Base-by-base conservation (phyloP, 1,284 basidiomycete species). In the Gomphus bonarii region DNA sequence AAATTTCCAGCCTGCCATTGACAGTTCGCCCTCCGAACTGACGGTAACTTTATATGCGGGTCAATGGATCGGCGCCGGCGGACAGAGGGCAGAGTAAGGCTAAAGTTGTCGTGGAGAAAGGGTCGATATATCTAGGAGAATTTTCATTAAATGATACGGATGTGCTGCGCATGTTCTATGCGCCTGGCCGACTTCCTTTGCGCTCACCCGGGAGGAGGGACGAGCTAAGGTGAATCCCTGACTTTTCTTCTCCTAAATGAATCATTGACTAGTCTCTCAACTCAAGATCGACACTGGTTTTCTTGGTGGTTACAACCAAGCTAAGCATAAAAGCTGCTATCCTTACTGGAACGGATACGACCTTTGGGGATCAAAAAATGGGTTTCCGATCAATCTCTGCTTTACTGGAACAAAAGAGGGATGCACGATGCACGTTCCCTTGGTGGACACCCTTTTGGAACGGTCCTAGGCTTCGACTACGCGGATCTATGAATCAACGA, bases 251-350 rank as follows among this genome's bases (percentile, higher is more conserved):
- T 52, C n/a, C 38, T 4, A 22, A 18, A 16, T 50, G 1, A 22
- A 20, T 16, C 2, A 48, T 16, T 55, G 3, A 36, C 2, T 16
- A n/a, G n/a, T n/a, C n/a, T n/a, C 12, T 8, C n/a, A 16, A 22
- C 3, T 33, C 30, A 64, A 57, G 16, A 31, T 65, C 22, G 63
- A 65, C 54, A 62, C 60, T 9, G 65, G 65, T 7, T 54, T 61
- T 7, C 61, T 61, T n/a, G n/a, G n/a, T 68, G 7, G 80, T 75
- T 46, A 79, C 66, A 60, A 79, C 66, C 57, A 80, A 76, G 30
- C 82, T 72, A 58, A 77, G 73, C 54, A 78, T 63, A 61, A 64
- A 62, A 61, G 63, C 20, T 66, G 65, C 50, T 65, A 64, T 43
- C 55, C 61, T 28, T 64, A 62, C 52, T 66, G 64, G 64, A 63